Base-by-base conservation (phyloP, 371 early-diverging fungal genomes). In the Mucor irregularis region DNA sequence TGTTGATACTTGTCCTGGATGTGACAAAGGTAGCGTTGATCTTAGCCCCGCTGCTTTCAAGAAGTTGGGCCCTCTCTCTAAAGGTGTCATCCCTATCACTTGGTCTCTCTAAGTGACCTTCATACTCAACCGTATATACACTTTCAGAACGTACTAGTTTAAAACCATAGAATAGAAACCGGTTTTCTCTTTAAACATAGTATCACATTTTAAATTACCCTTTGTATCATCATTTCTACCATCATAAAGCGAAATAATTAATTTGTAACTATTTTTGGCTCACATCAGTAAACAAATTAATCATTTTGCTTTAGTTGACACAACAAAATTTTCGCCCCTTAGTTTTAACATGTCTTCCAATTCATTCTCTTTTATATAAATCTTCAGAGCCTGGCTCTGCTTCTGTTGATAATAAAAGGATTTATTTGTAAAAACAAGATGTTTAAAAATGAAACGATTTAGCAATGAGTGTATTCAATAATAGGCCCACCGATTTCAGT, bases 401-500 rank as follows among this genome's bases (percentile, higher is more conserved):
- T n/a, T n/a, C n/a, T n/a, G n/a, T n/a, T n/a, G n/a, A n/a, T n/a
- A n/a, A n/a, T n/a, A n/a, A n/a, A n/a, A n/a, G n/a, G n/a, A n/a
- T n/a, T n/a, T n/a, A n/a, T n/a, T n/a, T n/a, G n/a, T n/a, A n/a
- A n/a, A n/a, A n/a, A n/a, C n/a, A n/a, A n/a, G n/a, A n/a, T n/a
- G n/a, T n/a, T n/a, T n/a, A n/a, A n/a, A 21, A 42, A 21, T 19
- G 13, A 19, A 21, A 39, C 3, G 21, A 50, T 45, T 39, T 61
- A 76, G 35, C 76, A 76, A 21, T 76, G 66, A 11, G 48, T 63
- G 49, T 90, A 94, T 67, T 94, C 93, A 55, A 93, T 68, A 53
- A 97, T 94, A 0, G 97, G 96, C 6, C 87, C 95, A 17, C 97
- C 97, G 19, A 90, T 78, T 55, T 95, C 94, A 21, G 84, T 82